phyloP scores from a whole-genome alignment of 768 basidiomycete genomes.

The Mycena haematopus region DNA sequence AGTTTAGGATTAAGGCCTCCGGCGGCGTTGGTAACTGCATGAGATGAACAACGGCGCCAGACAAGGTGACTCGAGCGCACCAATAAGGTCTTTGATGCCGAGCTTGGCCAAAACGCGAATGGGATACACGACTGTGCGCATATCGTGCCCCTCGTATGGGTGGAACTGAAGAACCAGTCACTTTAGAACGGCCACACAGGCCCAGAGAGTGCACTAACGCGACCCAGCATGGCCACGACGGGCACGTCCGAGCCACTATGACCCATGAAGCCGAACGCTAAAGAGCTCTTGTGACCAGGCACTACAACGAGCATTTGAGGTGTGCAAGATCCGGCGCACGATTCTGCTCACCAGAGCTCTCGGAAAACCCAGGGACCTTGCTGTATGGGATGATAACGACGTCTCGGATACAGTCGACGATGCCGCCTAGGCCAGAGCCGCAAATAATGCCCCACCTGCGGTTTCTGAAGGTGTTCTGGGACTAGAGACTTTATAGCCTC shows the following conservation, averaged over 20 bases:
- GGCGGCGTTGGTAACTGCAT: constrained; percentile 85
- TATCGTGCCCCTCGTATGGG: constrained; percentile 81
- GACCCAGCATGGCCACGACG: constrained; percentile 89
- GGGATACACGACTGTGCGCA: constrained; percentile 76
- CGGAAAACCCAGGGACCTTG: constrained; percentile 73
- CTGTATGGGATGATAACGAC: constrained; percentile 68
- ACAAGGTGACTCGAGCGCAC: constrained; percentile 49
- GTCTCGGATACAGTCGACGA: constrained; percentile 66
- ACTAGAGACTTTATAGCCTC: constrained; percentile 41
- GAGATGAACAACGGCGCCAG: neutral
- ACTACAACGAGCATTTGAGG: constrained; percentile 49
- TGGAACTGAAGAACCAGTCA: constrained; percentile 63
- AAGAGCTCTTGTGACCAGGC: constrained; percentile 76
- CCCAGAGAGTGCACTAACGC: constrained; percentile 50
- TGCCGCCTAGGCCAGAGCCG: constrained; percentile 83
- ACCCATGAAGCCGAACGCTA: constrained; percentile 84
- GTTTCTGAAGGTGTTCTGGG: constrained; percentile 52
- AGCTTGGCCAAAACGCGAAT: constrained; percentile 80
- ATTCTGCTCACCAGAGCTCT: constrained; percentile 72
- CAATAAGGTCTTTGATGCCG: constrained; percentile 77
- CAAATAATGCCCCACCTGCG: constrained; percentile 85
- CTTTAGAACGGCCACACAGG: too few relatives aligned
- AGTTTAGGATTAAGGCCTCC: constrained; percentile 79
- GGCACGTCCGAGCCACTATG: constrained; percentile 61
- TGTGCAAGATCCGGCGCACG: neutral